A percentile compares a stretch with the other conserved stretches of the same genome.
These are phyloP conservation scores for Trametes punicea DNA, from an alignment of 768 basidiomycete genomes.

Conservation along the genomic window DNA sequence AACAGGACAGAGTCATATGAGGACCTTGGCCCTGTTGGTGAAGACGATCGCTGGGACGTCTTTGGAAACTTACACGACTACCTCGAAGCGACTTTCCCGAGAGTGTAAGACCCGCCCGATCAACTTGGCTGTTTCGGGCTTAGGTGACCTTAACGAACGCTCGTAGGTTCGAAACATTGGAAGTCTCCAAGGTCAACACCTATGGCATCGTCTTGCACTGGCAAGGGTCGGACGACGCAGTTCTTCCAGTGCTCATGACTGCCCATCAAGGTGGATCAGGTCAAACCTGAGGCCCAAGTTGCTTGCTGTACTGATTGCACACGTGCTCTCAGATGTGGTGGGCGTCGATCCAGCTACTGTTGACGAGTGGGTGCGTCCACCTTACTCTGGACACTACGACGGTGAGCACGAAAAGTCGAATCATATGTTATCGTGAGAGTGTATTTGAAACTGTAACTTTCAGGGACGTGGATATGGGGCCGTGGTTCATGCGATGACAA, in stretches of 20 bases:
- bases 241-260: conserved; percentile 53
- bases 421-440: no score
- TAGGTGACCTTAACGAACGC: background rate
- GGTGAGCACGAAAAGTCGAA: conserved; percentile 14
- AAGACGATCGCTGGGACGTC: conserved; percentile 43
- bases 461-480: conserved; percentile 34
- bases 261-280: conserved; percentile 47
- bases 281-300: background rate
- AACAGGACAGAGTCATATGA: conserved; percentile 35
- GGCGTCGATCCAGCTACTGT: conserved; percentile 43
- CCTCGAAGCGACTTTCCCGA: conserved; percentile 51
- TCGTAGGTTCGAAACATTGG: conserved; percentile 35
- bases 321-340: conserved; percentile 40
- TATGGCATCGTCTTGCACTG: conserved; percentile 60
- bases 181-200: conserved; percentile 54
- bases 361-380: conserved; percentile 45
- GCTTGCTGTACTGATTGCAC: background rate
- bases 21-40: conserved; percentile 41
- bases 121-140: background rate
- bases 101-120: conserved; percentile 44
- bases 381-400: conserved; percentile 47
- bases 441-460: background rate
- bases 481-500: conserved; percentile 37
- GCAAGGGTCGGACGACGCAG: conserved; percentile 44
- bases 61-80: conserved; percentile 37